Percentiles rank a stretch among this genome's conserved stretches.
phyloP scores from a whole-genome alignment of 495 filamentous ascomycete species.

The Aspergillus egyptiacus region DNA sequence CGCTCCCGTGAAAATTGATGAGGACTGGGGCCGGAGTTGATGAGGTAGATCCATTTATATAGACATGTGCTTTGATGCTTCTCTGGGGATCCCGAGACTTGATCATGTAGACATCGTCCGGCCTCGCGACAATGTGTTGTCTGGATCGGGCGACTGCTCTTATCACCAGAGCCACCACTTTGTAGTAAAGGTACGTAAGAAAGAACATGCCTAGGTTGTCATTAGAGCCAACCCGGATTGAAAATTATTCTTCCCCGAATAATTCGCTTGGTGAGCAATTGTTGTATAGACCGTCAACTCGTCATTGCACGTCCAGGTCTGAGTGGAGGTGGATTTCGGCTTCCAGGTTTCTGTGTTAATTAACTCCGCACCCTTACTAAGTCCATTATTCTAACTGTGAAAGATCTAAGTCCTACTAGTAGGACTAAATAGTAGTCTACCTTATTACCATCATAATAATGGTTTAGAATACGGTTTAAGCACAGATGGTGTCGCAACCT shows the following conservation, averaged over 20 bases:
- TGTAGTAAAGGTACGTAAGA: conserved; percentile 23
- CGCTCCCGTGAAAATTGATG: conserved; percentile 43
- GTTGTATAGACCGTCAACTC: too few species aligned
- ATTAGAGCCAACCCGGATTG: background rate
- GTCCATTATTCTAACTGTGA: too few species aligned
- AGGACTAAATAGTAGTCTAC: too few species aligned
- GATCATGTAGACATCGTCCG: conserved; percentile 35
- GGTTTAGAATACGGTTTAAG: too few species aligned
- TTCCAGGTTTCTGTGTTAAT: too few species aligned
- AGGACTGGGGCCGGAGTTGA: conserved; percentile 33
- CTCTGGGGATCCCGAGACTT: conserved; percentile 37
- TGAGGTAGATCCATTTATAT: conserved; percentile 26
- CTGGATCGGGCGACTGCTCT: background rate
- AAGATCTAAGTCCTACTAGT: too few species aligned
- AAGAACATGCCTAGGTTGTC: conserved; percentile 20
- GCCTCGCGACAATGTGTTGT: conserved; percentile 14
- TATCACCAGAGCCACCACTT: conserved; percentile 22
- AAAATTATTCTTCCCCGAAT: background rate
- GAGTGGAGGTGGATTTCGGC: too few species aligned
- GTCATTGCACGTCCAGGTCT: too few species aligned
- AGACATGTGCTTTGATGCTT: conserved; percentile 43
- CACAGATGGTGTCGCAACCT: too few species aligned
- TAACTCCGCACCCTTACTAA: too few species aligned
- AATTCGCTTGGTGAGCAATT: background rate
- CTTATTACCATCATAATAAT: too few species aligned